phyloP scores from a whole-genome alignment of 176 grass and related monocot genomes.

The Chrysopogon serrulatus region DNA sequence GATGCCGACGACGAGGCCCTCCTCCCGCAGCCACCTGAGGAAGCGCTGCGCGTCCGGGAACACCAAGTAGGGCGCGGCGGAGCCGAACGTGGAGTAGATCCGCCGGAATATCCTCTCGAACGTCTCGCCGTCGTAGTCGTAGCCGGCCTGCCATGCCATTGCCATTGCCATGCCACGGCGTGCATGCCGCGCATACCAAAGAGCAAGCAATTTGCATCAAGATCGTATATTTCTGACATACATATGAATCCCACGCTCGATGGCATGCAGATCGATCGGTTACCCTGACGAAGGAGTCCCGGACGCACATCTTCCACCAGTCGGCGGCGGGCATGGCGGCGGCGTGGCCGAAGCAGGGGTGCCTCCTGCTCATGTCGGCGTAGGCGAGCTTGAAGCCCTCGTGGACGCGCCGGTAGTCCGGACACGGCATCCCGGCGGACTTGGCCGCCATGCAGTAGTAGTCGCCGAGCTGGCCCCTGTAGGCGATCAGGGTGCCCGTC shows the following conservation, averaged over 20 bases:
- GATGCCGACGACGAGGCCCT: constrained; percentile 55
- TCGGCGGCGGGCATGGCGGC: constrained; percentile 47
- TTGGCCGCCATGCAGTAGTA: constrained; percentile 95
- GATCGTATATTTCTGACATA: too few species aligned
- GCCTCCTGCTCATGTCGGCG: constrained; percentile 46
- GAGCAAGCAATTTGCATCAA: too few species aligned
- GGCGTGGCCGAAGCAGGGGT: constrained; percentile 81
- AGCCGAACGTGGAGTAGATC: constrained; percentile 73
- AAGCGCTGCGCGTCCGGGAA: constrained; percentile 72
- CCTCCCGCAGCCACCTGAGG: constrained; percentile 50
- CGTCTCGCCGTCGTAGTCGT: constrained; percentile 67
- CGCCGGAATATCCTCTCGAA: constrained; percentile 75
- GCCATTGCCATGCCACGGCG: neutral
- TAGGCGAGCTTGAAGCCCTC: constrained; percentile 77
- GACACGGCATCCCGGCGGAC: constrained; percentile 62
- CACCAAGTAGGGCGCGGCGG: constrained; percentile 64
- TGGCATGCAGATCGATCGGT: too few species aligned
- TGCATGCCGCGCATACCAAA: too few species aligned
- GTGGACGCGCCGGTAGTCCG: constrained; percentile 76
- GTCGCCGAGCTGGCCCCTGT: constrained; percentile 78
- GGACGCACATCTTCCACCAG: constrained; percentile 87
- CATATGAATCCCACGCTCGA: too few species aligned
- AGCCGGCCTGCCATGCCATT: constrained; percentile 51
- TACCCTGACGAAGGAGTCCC: constrained; percentile 73
- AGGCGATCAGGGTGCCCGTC: constrained; percentile 81